Evolutionary conservation across 2,329 filamentous ascomycete species (phyloP), one percentile per base, ranked within the genome.

Genomic region (Calycina marina): DNA sequence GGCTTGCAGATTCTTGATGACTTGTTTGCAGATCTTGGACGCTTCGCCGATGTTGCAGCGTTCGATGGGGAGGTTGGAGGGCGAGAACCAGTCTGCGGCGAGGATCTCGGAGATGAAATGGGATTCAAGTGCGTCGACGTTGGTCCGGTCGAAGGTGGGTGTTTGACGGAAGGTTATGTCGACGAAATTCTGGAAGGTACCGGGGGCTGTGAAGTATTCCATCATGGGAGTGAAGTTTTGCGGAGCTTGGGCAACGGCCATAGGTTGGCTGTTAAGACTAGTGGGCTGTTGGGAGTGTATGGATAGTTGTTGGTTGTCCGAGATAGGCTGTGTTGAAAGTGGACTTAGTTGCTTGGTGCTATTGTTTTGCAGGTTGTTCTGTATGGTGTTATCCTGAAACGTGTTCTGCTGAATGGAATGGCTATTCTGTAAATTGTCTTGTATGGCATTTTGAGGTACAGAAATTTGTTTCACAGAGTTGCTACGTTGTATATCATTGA

Each of bases 101-200:
- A 67, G 51, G 10, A 71, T 54, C 24, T 62, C 59, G 17, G 62
- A 59, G 2, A 67, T 58, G 37, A 76, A 66, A 37, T 67, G 62
- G 20, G 58, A 59, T 33, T 73, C 60, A n/a, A 75, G 49, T n/a
- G 58, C 59, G 39, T 67, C 63, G n/a, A 69, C 56, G 40, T 75
- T 71, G 6, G 65, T 72, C 20, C 61, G 44, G 29, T 52, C 51
- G 16, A 37, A 38, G 20, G 20, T 9, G 26, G 43, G 41, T 3
- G 48, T 50, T 20, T 52, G 49, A 11, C 43, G 46, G 37, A 48
- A 52, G 15, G 36, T 36, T 28, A 48, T 41, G 31, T 35, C 46
- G n/a, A 52, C 45, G 25, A 45, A 47, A 13, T 43, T 37, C 32
- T 42, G 32, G 11, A 46, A 37, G 18, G 30, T 43, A 3, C 41